Base-by-base conservation (phyloP, 23 red algal species). In the Gracilariopsis chorda region DNA sequence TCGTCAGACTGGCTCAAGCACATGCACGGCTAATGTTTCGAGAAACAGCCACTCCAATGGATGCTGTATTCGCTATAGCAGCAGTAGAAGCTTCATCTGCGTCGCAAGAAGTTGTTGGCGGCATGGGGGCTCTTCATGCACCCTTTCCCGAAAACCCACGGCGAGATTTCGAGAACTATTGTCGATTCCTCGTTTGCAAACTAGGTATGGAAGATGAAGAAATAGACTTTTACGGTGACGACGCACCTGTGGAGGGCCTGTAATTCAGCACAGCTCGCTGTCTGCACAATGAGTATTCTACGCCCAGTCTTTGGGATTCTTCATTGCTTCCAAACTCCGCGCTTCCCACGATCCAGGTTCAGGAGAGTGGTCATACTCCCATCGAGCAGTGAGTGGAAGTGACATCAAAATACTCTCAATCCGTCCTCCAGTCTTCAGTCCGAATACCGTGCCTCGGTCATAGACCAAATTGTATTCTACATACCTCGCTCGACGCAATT, bases 351-450 rank as follows among this genome's bases (percentile, higher is more conserved):
- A 94, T 19, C 94, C 91, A 55, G 83, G 55, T 77, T 88, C 93
- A 6, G 97, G 97, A 42, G 60, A 32, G 52, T 94, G 86, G 52
- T 99, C 92, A 36, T 99, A 99, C 80, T 96, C 90, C 93, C 93
- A 99, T 41, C 93, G 83, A 2, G 93, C 93, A 12, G 93, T 96
- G 43, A 95, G 61, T 13, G 97, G 97, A n/a, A 99, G 93, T 33
- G 97, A 99, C 93, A 99, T 95, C 9, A 99, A 82, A 62, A 99
- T 99, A 55, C 86, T 92, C 77, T 99, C 97, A 48, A 99, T 99
- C 34, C 97, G 97, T 47, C 97, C 97, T 3, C 97, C 97, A 42
- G 97, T 99, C 63, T 99, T 99, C 32, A 99, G 78, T 34, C 97
- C 97, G 75, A 99, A 99, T 14, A 99, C 90, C 2, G 97, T 99